Evolutionary conservation across 306 rosid genomes (phyloP), one percentile per base, ranked within the genome.

Genomic region (Trifolium fragiferum): DNA sequence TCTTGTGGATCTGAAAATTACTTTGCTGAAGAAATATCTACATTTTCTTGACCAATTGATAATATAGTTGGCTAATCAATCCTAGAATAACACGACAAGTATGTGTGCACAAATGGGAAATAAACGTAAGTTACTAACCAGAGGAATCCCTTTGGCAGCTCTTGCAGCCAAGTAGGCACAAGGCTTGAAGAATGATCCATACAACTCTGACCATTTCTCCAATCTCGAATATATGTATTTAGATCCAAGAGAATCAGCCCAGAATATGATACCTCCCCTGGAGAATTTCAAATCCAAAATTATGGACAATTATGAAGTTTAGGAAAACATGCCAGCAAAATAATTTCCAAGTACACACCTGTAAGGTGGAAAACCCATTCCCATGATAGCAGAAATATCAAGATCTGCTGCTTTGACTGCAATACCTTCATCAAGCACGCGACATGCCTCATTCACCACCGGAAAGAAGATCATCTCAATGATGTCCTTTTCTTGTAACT

Each of bases 291-390:
- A 60, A 53, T 25, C 82, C 63, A 54, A 40, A 75, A 57, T 61
- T 75, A 70, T 85, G 68, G 21, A 68, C 61, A 66, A 18, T 12
- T 25, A 4, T 8, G 13, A 47, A 74, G 49, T 20, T 54, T 11
- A 41, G 14, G 51, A 63, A 68, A 76, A 64, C 20, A 30, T 30
- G 33, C 33, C 33, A 55, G 49, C 40, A 38, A 19, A 70, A 73
- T 19, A 37, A 33, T 41, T 51, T 43, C 66, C 25, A 8, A 70
- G 19, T n/a, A 81, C 85, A 73, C 68, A 94, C 99, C 99, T 92
- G 95, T 94, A 92, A 37, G 96, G 83, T 40, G 99, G 99, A 76
- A 94, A 94, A 32, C 99, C 99, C 99, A 94, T 92, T 76, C 96
- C 99, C 93, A 87, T 90, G 83, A 92, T 80, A 16, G 89, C 75